Conservation (phyloP, 1,284 basidiomycete genomes). For the Ustilago loliicola region DNA sequence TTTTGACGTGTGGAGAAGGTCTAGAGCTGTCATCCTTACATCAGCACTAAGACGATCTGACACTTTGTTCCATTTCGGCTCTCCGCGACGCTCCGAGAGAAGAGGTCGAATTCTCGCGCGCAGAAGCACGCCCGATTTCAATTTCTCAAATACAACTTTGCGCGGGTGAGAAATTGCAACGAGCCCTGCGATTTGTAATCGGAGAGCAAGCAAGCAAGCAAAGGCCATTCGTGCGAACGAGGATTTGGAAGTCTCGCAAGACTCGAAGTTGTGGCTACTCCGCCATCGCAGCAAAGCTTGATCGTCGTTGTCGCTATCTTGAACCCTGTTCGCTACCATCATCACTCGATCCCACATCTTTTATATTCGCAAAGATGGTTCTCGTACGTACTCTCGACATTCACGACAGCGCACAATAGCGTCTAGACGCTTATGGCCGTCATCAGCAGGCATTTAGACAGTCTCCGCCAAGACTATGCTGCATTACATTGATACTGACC, state of each 20-base stretch:
- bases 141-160: background rate
- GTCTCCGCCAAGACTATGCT: too few relatives aligned
- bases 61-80: background rate
- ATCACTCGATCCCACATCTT: slow-evolving; percentile 15
- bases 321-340: slow-evolving; percentile 19
- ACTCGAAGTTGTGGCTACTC: slow-evolving; percentile 13
- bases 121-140: background rate
- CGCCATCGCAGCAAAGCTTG: slow-evolving; percentile 23
- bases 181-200: slow-evolving; percentile 41
- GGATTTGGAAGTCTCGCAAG: slow-evolving; percentile 13
- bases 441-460: too few relatives aligned
- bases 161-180: background rate
- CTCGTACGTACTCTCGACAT: slow-evolving; percentile 28
- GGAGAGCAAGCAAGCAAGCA: slow-evolving; percentile 6
- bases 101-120: slow-evolving; percentile 24
- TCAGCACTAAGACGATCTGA: slow-evolving; percentile 1
- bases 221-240: slow-evolving; percentile 35
- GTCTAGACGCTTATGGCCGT: background rate
- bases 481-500: background rate
- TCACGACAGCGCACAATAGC: background rate
- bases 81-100: slow-evolving; percentile 14
- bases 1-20: slow-evolving; percentile 20
- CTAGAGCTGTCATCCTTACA: slow-evolving; percentile 16
- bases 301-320: slow-evolving; percentile 18
- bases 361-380: slow-evolving; percentile 36